Evolutionary conservation across 2,329 filamentous ascomycete genomes (phyloP), one percentile per base, ranked within the genome.

Genomic region (Rachicladosporium sp.): DNA sequence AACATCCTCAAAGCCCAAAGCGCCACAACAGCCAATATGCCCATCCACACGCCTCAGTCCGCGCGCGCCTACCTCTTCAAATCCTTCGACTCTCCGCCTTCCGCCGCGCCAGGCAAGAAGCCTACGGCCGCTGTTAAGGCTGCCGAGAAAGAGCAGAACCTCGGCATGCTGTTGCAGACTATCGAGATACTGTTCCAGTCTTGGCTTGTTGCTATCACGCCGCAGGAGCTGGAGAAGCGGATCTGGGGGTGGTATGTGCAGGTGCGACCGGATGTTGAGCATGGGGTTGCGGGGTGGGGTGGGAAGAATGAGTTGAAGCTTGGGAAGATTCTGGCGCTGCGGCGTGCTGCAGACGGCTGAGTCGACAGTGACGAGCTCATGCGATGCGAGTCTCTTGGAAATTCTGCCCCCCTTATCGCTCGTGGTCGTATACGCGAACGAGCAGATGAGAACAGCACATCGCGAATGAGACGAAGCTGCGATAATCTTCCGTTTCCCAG

Each of bases 231-330:
- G 38, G 83, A 93, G 55, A 70, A 71, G 45, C 73, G 78, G 43
- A 82, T 84, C 11, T 93, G 85, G 83, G 66, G 66, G 8, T 93
- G 86, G 86, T 93, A 93, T 59, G 67, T 81, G 2, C 70, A 73
- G 13, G 76, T 88, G 12, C 68, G 87, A 45, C 86, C 86, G 1
- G 78, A 84, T 12, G 81, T 93, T 2, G 77, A 82, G 43, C 63
- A 69, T 41, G 87, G 86, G 0, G 74, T 75, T 35, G 74, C 76
- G 13, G 86, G 87, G 2, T 93, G 86, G 86, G 86, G 86, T 21
- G 82, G 80, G 9, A 91, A 89, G 59, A 84, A 82, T 1, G 64
- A 67, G 39, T 66, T 93, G 21, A 76, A 68, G 48, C 57, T 93
- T 29, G 64, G 64, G 10, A 75, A 76, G 47, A 83, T 93, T 31